A percentile compares a stretch with the other conserved stretches of the same genome.
Evolutionary conservation across 2,329 filamentous ascomycete genomes (phyloP).

Genomic region (Teratosphaeriaceae sp.): DNA sequence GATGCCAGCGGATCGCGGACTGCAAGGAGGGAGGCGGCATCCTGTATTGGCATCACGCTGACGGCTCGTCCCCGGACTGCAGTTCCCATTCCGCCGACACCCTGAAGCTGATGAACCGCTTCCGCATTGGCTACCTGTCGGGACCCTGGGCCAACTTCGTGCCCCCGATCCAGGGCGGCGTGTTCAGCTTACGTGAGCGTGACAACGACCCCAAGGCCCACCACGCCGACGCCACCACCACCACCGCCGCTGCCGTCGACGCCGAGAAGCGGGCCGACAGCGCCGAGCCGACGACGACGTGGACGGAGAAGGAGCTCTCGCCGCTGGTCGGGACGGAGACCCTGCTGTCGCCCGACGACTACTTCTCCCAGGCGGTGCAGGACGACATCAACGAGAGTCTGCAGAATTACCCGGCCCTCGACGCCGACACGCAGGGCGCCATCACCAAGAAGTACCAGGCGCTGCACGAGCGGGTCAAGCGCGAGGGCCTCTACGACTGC

Average conservation of each 20-base stretch:
- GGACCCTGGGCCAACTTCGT: slow-evolving; percentile 81
- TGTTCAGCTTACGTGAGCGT: slow-evolving; percentile 54
- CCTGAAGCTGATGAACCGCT: slow-evolving; percentile 67
- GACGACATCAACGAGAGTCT: slow-evolving; percentile 71
- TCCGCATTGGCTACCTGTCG: slow-evolving; percentile 75
- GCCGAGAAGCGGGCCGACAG: slow-evolving; percentile 46
- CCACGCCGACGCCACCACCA: slow-evolving; percentile 21
- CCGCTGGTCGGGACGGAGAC: slow-evolving; percentile 34
- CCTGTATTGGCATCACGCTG: neutral
- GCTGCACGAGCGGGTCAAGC: slow-evolving; percentile 63
- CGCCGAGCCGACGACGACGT: slow-evolving; percentile 49
- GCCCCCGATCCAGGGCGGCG: slow-evolving; percentile 85
- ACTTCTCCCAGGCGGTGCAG: too few relatives aligned
- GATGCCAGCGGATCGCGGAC: neutral
- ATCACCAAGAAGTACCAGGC: slow-evolving; percentile 79
- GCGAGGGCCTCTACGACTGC: slow-evolving; percentile 74
- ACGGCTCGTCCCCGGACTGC: neutral
- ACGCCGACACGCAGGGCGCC: slow-evolving; percentile 63
- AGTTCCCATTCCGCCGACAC: slow-evolving; percentile 80
- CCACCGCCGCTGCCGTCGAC: slow-evolving; percentile 28
- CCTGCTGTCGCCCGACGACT: too few relatives aligned
- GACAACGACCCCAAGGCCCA: slow-evolving; percentile 43
- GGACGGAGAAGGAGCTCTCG: too few relatives aligned
- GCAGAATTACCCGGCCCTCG: slow-evolving; percentile 72
- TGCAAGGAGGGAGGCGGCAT: neutral